A percentile compares a stretch with the other conserved stretches of the same genome.
phyloP scores from a whole-genome alignment of 1,284 basidiomycete species.

The Fomes fomentarius region DNA sequence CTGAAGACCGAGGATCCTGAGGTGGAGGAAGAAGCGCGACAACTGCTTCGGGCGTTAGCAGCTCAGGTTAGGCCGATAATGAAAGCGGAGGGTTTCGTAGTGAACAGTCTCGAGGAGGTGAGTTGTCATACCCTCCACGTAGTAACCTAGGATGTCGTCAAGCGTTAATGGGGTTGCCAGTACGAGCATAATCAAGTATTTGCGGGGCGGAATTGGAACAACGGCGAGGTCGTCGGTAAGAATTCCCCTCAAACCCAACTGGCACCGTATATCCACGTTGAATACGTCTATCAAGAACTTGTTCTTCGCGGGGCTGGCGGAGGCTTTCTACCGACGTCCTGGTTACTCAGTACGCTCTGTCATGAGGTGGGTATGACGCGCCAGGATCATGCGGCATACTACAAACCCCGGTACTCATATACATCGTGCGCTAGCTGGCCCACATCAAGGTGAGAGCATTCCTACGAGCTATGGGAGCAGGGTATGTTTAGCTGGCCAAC shows the following conservation, averaged over 20 bases:
- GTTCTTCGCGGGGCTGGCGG: constrained; percentile 68
- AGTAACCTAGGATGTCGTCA: too few relatives aligned
- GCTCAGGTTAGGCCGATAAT: constrained; percentile 82
- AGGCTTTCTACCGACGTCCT: constrained; percentile 61
- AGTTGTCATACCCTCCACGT: too few relatives aligned
- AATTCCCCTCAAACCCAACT: not conserved
- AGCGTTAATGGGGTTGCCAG: too few relatives aligned
- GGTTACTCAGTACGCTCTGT: constrained; percentile 77
- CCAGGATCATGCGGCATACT: not conserved
- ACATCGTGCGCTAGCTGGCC: constrained; percentile 55
- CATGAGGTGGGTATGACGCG: constrained; percentile 62
- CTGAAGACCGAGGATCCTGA: constrained; percentile 46
- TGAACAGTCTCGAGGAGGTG: constrained; percentile 84
- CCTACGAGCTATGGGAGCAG: not conserved
- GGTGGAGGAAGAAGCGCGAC: constrained; percentile 60
- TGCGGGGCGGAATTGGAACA: constrained; percentile 80
- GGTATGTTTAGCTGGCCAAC: not conserved
- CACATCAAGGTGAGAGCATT: constrained; percentile 65
- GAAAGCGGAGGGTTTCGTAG: constrained; percentile 72
- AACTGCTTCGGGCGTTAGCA: constrained; percentile 73
- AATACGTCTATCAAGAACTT: constrained; percentile 46
- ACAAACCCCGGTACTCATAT: not conserved
- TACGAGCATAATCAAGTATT: constrained; percentile 79
- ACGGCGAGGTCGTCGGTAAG: constrained; percentile 75
- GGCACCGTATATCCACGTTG: not conserved